phyloP scores from a whole-genome alignment of 441 rosid species.

The Adansonia rubrostipa region DNA sequence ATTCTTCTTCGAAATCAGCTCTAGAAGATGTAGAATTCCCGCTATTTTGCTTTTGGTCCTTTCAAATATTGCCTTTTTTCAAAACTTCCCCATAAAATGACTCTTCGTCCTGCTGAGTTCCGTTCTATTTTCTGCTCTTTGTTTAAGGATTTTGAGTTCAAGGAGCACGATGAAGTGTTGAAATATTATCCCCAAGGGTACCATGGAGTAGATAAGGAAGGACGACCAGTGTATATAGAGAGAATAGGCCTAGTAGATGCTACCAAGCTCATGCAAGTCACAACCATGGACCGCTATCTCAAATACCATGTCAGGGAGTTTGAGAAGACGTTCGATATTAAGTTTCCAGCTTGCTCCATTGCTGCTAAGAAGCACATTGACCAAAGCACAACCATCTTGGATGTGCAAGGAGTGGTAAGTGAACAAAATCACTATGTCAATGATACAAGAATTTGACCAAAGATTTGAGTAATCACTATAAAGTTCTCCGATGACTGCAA shows the following conservation, averaged over 20 bases:
- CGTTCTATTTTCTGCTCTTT: conserved; percentile 21
- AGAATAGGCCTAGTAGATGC: conserved; percentile 79
- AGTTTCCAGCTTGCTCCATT: conserved; percentile 82
- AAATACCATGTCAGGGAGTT: conserved; percentile 84
- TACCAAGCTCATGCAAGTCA: conserved; percentile 80
- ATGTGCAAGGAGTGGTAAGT: conserved; percentile 97
- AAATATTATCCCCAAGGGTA: conserved; percentile 83
- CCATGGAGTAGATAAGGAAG: conserved; percentile 89
- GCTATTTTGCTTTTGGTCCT: not conserved
- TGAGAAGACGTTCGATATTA: conserved; percentile 68
- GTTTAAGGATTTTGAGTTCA: conserved; percentile 69
- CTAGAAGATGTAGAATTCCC: not conserved
- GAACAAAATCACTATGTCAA: not conserved
- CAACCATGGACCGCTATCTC: conserved; percentile 77
- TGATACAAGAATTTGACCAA: not conserved
- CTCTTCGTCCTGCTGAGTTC: not conserved
- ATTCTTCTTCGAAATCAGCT: not conserved
- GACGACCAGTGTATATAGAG: conserved; percentile 85
- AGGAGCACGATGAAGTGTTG: conserved; percentile 61
- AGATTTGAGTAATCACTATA: conserved; percentile 16
- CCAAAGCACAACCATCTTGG: conserved; percentile 90
- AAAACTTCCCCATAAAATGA: not conserved
- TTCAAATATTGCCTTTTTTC: not conserved
- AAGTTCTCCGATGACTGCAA: not conserved
- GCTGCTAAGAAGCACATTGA: conserved; percentile 80